phyloP scores from a whole-genome alignment of 345 rosid genomes.

The Physaria fendleri region DNA sequence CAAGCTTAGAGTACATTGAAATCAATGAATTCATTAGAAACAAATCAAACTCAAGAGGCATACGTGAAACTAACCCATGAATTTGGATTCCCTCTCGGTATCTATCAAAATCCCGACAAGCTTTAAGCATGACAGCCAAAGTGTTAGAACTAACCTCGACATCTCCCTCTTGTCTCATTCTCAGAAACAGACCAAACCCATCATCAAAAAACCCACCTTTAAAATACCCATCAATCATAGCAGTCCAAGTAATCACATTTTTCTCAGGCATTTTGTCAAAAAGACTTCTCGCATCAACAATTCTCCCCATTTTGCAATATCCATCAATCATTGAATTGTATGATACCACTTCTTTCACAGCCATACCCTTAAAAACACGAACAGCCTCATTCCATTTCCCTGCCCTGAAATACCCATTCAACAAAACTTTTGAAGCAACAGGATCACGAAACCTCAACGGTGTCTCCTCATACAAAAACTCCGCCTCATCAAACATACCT shows the following conservation, averaged over 20 bases:
- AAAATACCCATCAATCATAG: conserved; percentile 73
- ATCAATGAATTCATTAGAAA: conserved; percentile 59
- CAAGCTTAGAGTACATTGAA: conserved; percentile 60
- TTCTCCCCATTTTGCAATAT: conserved; percentile 52
- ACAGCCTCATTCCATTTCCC: conserved; percentile 51
- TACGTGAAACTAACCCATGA: conserved; percentile 43
- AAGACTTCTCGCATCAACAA: conserved; percentile 45
- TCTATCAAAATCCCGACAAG: conserved; percentile 42
- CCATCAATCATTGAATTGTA: conserved; percentile 77
- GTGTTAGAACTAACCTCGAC: conserved; percentile 50
- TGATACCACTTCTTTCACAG: conserved; percentile 55
- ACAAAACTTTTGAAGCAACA: conserved; percentile 61
- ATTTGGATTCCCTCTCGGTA: conserved; percentile 50
- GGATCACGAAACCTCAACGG: conserved; percentile 57
- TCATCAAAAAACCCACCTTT: conserved; percentile 46
- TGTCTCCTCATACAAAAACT: conserved; percentile 35
- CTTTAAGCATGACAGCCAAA: conserved; percentile 55
- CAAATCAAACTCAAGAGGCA: conserved; percentile 50
- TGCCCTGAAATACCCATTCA: conserved; percentile 55
- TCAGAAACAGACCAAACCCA: conserved; percentile 54
- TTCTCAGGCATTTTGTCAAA: conserved; percentile 51
- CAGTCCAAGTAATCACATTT: conserved; percentile 77
- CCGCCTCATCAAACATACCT: conserved; percentile 51
- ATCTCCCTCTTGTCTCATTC: conserved; percentile 53
- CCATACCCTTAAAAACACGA: conserved; percentile 51